Percentiles rank a stretch among this genome's conserved stretches.
These are phyloP conservation scores for Amesomyces nigricolor DNA, from an alignment of 2,329 filamentous ascomycete species.

Conservation along the genomic window DNA sequence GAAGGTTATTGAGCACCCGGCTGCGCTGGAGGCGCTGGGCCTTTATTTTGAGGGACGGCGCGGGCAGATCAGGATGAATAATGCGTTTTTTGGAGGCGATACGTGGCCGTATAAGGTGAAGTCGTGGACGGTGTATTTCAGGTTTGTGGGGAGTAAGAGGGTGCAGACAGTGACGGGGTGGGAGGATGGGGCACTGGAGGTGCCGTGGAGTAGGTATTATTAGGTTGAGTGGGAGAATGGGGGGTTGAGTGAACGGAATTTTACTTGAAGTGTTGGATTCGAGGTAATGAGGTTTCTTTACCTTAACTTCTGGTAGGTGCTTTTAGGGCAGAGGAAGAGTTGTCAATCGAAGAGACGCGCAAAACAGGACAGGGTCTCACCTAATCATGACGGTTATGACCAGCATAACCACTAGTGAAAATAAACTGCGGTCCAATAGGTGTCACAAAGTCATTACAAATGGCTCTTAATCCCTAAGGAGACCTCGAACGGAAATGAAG, in stretches of 20 bases:
- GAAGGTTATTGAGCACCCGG: slow-evolving; percentile 20
- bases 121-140: slow-evolving; percentile 23
- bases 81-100: slow-evolving; percentile 24
- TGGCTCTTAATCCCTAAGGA: no score
- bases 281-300: no score
- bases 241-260: not conserved
- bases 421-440: no score
- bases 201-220: slow-evolving; percentile 21
- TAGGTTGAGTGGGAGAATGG: not conserved
- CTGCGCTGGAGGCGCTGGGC: slow-evolving; percentile 19
- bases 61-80: slow-evolving; percentile 24
- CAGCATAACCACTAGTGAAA: no score
- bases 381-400: no score
- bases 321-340: no score
- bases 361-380: no score
- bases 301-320: no score
- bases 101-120: slow-evolving; percentile 22
- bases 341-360: no score
- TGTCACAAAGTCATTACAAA: no score
- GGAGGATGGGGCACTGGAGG: slow-evolving; percentile 27
- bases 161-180: slow-evolving; percentile 31
- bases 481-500: no score
- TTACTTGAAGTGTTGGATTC: no score
- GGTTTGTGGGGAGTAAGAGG: slow-evolving; percentile 17
- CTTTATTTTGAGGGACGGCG: slow-evolving; percentile 24